Percentiles rank a stretch among this genome's conserved stretches.
phyloP scores from a whole-genome alignment of 2,329 filamentous ascomycete genomes.

The Periconia macrospinosa region DNA sequence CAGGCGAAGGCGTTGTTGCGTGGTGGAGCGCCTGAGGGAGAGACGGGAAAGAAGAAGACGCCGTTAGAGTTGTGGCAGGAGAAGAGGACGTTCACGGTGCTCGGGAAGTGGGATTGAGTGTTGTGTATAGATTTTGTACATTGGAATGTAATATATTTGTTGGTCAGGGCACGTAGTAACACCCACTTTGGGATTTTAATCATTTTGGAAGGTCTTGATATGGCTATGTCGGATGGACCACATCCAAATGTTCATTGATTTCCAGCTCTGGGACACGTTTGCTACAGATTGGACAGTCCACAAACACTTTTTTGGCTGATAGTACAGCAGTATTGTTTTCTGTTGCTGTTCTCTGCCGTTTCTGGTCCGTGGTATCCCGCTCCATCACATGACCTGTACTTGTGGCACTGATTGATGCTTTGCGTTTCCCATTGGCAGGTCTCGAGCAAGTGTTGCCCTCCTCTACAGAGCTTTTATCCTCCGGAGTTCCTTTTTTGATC shows the following conservation, averaged over 20 bases:
- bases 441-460: slow-evolving; percentile 13
- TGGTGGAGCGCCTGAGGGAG: slow-evolving; percentile 9
- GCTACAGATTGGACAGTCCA: slow-evolving; percentile 46
- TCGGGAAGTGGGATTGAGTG: background rate
- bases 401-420: slow-evolving; percentile 5
- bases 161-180: no score
- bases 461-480: slow-evolving; percentile 15
- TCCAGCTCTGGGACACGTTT: slow-evolving; percentile 26
- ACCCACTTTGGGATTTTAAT: no score
- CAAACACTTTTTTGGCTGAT: slow-evolving; percentile 23
- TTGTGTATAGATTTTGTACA: slow-evolving; percentile 3
- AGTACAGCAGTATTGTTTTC: slow-evolving; percentile 13
- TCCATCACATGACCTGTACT: slow-evolving; percentile 5
- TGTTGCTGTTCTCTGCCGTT: slow-evolving; percentile 15
- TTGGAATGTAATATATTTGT: slow-evolving; percentile 10
- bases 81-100: slow-evolving; percentile 22
- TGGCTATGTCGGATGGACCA: slow-evolving; percentile 18
- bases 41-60: slow-evolving; percentile 18
- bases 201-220: background rate
- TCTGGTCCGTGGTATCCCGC: slow-evolving; percentile 15
- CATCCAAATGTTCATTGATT: slow-evolving; percentile 47
- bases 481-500: slow-evolving; percentile 26
- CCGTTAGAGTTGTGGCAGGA: slow-evolving; percentile 40
- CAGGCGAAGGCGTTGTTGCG: slow-evolving; percentile 29
- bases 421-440: slow-evolving; percentile 9